phyloP scores from a whole-genome alignment of 805 yeast species.

The Maudiozyma barnettii region DNA sequence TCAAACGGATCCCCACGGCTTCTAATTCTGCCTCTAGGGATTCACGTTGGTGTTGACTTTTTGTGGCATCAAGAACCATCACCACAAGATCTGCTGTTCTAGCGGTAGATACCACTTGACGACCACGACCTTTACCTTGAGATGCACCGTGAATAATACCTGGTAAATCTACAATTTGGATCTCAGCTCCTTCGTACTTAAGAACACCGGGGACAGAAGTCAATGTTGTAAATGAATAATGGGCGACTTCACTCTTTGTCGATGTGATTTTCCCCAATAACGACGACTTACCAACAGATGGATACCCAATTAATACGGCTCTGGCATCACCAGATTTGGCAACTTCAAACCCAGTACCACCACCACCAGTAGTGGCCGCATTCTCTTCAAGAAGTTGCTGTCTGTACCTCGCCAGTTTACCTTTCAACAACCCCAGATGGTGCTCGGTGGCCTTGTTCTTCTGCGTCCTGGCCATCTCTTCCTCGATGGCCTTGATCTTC shows the following conservation, averaged over 20 bases:
- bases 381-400: constrained; percentile 88
- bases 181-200: constrained; percentile 92
- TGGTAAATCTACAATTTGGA: constrained; percentile 94
- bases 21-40: constrained; percentile 85
- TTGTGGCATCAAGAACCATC: constrained; percentile 94
- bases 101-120: constrained; percentile 94
- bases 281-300: constrained; percentile 95
- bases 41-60: constrained; percentile 79
- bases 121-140: constrained; percentile 95
- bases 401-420: constrained; percentile 86
- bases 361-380: constrained; percentile 49
- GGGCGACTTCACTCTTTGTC: constrained; percentile 91
- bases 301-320: constrained; percentile 90
- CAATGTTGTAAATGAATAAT: constrained; percentile 89
- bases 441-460: constrained; percentile 97
- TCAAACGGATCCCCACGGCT: constrained; percentile 85
- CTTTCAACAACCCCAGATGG: constrained; percentile 88
- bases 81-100: constrained; percentile 86
- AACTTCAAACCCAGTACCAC: constrained; percentile 89
- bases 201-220: constrained; percentile 95
- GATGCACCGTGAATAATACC: constrained; percentile 96
- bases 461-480: constrained; percentile 89
- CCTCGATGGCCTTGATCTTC: constrained; percentile 81
- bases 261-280: constrained; percentile 81
- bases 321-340: constrained; percentile 94